A percentile compares a stretch with the other conserved stretches of the same genome.
These are phyloP conservation scores for Durio zibethinus DNA, from an alignment of 345 rosid species.

Conservation along the genomic window DNA sequence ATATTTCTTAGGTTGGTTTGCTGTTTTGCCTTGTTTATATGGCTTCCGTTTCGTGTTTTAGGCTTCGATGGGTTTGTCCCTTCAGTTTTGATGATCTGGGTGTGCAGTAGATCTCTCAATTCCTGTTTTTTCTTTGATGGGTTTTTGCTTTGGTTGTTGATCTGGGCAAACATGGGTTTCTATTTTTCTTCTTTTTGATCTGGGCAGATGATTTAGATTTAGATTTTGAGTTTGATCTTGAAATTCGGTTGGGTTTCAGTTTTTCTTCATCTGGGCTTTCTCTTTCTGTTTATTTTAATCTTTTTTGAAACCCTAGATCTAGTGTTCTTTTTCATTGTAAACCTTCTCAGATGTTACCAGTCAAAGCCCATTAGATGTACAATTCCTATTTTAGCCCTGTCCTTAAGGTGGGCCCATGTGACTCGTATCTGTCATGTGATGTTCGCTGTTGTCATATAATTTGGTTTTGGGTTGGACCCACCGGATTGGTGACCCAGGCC, in stretches of 20 bases:
- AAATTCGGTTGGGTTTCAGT: background rate
- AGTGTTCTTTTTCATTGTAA: background rate
- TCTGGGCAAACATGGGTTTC: background rate
- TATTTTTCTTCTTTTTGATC: background rate
- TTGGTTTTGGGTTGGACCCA: background rate
- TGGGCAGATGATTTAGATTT: background rate
- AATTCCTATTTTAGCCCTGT: background rate
- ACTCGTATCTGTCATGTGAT: background rate
- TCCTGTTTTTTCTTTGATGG: background rate
- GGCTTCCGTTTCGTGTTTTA: background rate
- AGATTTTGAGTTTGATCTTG: background rate
- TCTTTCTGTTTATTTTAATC: background rate
- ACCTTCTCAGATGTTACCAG: background rate
- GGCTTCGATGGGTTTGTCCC: background rate
- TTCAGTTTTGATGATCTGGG: background rate
- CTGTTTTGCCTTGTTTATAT: background rate
- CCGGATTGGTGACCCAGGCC: background rate
- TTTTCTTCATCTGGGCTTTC: conserved; percentile 13
- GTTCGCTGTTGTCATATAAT: background rate
- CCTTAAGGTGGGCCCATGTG: background rate
- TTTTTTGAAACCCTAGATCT: conserved; percentile 2
- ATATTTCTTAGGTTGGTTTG: background rate
- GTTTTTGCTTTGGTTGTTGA: background rate
- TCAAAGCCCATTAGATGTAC: background rate
- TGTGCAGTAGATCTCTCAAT: background rate